These are phyloP conservation scores for Infundibulicybe gibba DNA, from an alignment of 768 basidiomycete species.

Conservation along the genomic window DNA sequence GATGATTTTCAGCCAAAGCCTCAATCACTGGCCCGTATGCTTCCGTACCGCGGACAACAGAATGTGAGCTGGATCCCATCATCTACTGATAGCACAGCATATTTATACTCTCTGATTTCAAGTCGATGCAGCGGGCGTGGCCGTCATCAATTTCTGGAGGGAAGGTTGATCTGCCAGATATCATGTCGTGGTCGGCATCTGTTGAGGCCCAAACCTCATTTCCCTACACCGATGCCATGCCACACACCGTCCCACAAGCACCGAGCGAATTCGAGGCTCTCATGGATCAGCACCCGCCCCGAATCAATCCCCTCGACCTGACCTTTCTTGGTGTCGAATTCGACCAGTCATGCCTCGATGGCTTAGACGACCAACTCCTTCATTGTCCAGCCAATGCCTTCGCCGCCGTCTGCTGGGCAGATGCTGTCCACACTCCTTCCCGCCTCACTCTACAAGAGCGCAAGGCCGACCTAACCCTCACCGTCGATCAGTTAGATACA, in stretches of 20 bases:
- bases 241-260: neutral
- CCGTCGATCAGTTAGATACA: constrained; percentile 7
- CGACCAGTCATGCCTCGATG: constrained; percentile 32
- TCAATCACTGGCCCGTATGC: too few relatives aligned
- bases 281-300: too few relatives aligned
- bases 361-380: constrained; percentile 32
- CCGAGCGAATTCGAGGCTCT: neutral
- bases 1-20: too few relatives aligned
- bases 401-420: constrained; percentile 32
- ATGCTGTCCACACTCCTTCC: constrained; percentile 10
- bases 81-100: too few relatives aligned
- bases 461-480: constrained; percentile 5
- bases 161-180: too few relatives aligned
- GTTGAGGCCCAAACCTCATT: neutral
- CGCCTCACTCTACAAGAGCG: neutral
- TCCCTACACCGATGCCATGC: neutral
- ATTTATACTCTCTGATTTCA: too few relatives aligned
- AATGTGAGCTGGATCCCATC: too few relatives aligned
- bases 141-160: too few relatives aligned
- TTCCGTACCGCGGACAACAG: too few relatives aligned
- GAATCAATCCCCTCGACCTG: constrained; percentile 24
- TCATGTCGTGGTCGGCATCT: too few relatives aligned
- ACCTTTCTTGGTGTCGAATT: constrained; percentile 33
- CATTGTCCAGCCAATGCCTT: constrained; percentile 32
- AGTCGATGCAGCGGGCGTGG: too few relatives aligned